These are phyloP conservation scores for Pichia paraexigua DNA, from an alignment of 805 yeast species.

Conservation along the genomic window DNA sequence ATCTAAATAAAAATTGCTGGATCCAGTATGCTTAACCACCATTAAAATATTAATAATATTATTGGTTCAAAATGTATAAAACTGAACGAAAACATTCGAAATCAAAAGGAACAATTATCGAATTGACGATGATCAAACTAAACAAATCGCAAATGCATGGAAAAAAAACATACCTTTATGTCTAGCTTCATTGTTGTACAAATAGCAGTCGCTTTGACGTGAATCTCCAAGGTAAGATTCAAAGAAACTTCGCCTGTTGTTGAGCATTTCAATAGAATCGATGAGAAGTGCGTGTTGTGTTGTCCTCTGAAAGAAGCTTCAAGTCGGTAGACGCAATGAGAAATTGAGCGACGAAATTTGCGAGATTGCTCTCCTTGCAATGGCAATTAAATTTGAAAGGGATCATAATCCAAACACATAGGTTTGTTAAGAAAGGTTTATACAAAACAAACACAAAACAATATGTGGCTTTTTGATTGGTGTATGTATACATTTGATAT, in stretches of 20 bases:
- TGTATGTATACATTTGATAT: constrained; percentile 23
- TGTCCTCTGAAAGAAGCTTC: not conserved
- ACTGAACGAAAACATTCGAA: not conserved
- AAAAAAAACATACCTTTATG: constrained; percentile 31
- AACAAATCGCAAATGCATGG: not conserved
- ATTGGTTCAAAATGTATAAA: not conserved
- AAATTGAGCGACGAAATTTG: not conserved
- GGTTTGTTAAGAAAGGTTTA: not conserved
- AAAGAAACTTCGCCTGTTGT: not conserved
- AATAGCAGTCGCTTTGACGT: not conserved
- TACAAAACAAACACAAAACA: not conserved
- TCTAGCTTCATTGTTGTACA: constrained; percentile 38
- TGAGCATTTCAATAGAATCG: not conserved
- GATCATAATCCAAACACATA: not conserved
- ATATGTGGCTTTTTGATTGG: constrained; percentile 34
- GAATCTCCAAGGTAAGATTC: no score
- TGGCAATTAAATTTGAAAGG: not conserved
- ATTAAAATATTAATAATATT: no score
- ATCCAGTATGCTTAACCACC: no score
- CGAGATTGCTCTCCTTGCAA: not conserved
- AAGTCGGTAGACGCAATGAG: not conserved
- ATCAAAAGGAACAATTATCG: not conserved
- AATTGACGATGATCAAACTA: not conserved
- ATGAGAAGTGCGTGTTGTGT: not conserved
- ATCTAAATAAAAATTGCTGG: no score